Evolutionary conservation across 352 stramenopile genomes (phyloP).

Genomic region (Elongisporangium senticosum): DNA sequence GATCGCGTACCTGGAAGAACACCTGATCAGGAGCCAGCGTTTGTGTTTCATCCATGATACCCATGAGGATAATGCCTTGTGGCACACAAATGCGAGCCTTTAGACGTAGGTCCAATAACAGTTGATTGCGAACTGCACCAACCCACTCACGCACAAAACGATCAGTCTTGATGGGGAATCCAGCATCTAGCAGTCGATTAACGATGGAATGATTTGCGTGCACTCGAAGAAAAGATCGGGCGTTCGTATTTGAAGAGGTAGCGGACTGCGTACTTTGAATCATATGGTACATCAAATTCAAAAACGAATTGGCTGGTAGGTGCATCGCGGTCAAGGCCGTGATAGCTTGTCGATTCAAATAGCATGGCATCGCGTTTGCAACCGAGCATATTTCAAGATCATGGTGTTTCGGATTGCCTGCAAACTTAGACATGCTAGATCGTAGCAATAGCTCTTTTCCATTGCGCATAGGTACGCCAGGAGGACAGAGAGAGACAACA

Average conservation of each 20-base stretch:
- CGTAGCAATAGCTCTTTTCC: not conserved
- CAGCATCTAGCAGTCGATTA: not conserved
- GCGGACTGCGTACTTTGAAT: not conserved
- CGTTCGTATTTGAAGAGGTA: not conserved
- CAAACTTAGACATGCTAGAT: not conserved
- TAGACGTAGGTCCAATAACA: not conserved
- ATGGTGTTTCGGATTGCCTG: not conserved
- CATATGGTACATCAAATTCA: not conserved
- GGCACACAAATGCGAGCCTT: not conserved
- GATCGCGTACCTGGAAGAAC: not conserved
- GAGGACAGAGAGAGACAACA: not conserved
- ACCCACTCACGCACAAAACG: not conserved
- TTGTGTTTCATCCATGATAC: not conserved
- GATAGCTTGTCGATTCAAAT: not conserved
- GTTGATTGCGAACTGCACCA: not conserved
- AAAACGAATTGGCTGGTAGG: not conserved
- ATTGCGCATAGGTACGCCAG: not conserved
- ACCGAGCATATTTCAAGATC: not conserved
- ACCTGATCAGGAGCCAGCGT: not conserved
- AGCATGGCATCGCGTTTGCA: not conserved
- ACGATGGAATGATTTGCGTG: not conserved
- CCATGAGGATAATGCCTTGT: not conserved
- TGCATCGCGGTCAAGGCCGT: not conserved
- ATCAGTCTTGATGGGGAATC: not conserved
- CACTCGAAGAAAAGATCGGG: not conserved